Evolutionary conservation across 164 flowering plant genomes (phyloP).

Genomic region (Dillenia turbinata): DNA sequence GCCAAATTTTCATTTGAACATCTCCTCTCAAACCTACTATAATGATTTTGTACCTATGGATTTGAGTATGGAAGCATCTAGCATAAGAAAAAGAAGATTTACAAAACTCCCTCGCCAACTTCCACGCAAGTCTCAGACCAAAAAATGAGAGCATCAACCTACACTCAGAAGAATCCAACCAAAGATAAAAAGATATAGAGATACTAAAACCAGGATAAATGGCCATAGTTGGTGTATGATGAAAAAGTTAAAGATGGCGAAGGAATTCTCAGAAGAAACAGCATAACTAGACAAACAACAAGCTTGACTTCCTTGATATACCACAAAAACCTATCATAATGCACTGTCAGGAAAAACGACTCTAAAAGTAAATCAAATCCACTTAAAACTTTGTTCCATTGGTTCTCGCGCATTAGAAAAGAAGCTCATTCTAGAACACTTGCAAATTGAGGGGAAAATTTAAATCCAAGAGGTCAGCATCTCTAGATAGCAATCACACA

Average conservation of each 20-base stretch:
- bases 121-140: slow-evolving; percentile 50
- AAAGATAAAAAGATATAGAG: slow-evolving; percentile 4
- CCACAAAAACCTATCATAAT: not conserved
- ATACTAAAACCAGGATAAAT: not conserved
- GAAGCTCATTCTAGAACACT: no score
- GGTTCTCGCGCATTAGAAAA: no score
- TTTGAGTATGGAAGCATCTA: slow-evolving; percentile 28
- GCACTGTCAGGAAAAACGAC: not conserved
- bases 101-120: slow-evolving; percentile 39
- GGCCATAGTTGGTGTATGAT: not conserved
- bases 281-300: no score
- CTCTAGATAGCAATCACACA: no score
- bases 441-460: no score
- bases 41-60: slow-evolving; percentile 39
- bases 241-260: not conserved
- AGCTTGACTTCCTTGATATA: no score
- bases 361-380: not conserved
- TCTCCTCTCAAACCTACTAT: no score
- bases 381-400: no score
- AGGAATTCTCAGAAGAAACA: not conserved
- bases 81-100: slow-evolving; percentile 27
- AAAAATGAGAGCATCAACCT: slow-evolving; percentile 68
- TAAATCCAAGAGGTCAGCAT: no score
- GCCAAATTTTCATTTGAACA: no score
- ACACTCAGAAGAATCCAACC: slow-evolving; percentile 12